Evolutionary conservation across 164 flowering plant genomes (phyloP).

Genomic region (Berberis thunbergii): DNA sequence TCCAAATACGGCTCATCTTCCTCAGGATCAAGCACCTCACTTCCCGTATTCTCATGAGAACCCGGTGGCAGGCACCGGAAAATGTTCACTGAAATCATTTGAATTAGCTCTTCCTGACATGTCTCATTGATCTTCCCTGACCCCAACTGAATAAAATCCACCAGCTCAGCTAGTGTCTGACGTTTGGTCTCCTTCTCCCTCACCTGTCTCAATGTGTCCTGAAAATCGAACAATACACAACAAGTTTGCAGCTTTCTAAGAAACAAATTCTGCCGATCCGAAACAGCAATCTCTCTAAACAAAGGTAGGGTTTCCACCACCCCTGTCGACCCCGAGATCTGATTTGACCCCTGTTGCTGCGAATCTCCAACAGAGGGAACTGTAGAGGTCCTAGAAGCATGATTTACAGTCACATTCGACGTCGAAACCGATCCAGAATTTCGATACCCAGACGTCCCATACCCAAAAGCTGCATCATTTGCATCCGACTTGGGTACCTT

Average conservation of each 20-base stretch:
- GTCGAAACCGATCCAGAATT: slow-evolving; percentile 13
- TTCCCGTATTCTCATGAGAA: slow-evolving; percentile 30
- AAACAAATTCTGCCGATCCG: slow-evolving; percentile 36
- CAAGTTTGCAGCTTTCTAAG: slow-evolving; percentile 36
- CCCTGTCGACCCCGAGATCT: slow-evolving; percentile 6
- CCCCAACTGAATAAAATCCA: slow-evolving; percentile 38
- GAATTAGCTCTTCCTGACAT: slow-evolving; percentile 31
- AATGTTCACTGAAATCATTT: slow-evolving; percentile 30
- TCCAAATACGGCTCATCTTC: slow-evolving; percentile 36
- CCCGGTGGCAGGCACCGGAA: slow-evolving; percentile 40
- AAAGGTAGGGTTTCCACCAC: slow-evolving; percentile 34
- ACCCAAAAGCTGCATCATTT: slow-evolving; percentile 14
- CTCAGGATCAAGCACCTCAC: slow-evolving; percentile 20
- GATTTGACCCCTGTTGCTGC: slow-evolving; percentile 6
- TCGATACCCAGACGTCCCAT: slow-evolving; percentile 9
- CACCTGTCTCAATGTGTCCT: slow-evolving; percentile 28
- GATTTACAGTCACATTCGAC: slow-evolving; percentile 36
- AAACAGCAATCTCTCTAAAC: slow-evolving; percentile 28
- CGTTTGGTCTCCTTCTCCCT: slow-evolving; percentile 41
- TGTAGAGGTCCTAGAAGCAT: slow-evolving; percentile 24
- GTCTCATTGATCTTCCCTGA: slow-evolving; percentile 28
- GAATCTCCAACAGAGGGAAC: slow-evolving; percentile 12
- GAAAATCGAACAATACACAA: slow-evolving; percentile 30
- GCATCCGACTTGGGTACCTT: slow-evolving; percentile 30
- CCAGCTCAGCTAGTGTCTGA: slow-evolving; percentile 34